A percentile compares a stretch with the other conserved stretches of the same genome.
These are phyloP conservation scores for Cyberlindnera lachancei DNA, from an alignment of 805 yeast genomes.

Conservation along the genomic window DNA sequence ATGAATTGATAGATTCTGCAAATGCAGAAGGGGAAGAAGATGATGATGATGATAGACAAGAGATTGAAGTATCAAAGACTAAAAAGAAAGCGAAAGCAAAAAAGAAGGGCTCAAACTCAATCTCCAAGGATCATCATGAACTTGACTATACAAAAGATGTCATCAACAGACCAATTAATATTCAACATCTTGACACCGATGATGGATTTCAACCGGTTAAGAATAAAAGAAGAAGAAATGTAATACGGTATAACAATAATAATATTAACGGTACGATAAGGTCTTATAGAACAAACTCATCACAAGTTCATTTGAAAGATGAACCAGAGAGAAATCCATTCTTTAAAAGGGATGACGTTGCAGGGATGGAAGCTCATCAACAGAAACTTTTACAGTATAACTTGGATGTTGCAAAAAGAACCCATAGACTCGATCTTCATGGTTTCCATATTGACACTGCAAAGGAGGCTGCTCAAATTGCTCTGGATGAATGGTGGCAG, in stretches of 20 bases:
- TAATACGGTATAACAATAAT: too few relatives aligned
- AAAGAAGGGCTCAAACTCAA: too few relatives aligned
- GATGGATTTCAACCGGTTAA: not conserved
- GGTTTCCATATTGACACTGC: conserved; percentile 44
- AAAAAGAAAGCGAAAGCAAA: too few relatives aligned
- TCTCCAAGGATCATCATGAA: not conserved
- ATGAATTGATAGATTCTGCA: not conserved
- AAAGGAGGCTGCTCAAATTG: conserved; percentile 25
- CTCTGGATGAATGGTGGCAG: conserved; percentile 55
- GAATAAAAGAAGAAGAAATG: not conserved
- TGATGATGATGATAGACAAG: too few relatives aligned
- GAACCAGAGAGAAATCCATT: too few relatives aligned
- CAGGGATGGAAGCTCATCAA: not conserved
- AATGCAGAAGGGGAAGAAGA: not conserved
- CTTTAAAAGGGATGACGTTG: not conserved
- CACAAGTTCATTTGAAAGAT: not conserved
- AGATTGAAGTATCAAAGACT: not conserved
- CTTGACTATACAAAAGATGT: conserved; percentile 5
- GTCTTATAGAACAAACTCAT: too few relatives aligned
- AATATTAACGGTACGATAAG: not conserved
- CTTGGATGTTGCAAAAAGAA: conserved; percentile 9
- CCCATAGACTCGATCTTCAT: conserved; percentile 47
- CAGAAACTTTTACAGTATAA: not conserved
- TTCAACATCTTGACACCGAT: not conserved
- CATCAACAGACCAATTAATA: not conserved